Conservation (phyloP, 202 grass and related monocot species). For the Zizania palustris region DNA sequence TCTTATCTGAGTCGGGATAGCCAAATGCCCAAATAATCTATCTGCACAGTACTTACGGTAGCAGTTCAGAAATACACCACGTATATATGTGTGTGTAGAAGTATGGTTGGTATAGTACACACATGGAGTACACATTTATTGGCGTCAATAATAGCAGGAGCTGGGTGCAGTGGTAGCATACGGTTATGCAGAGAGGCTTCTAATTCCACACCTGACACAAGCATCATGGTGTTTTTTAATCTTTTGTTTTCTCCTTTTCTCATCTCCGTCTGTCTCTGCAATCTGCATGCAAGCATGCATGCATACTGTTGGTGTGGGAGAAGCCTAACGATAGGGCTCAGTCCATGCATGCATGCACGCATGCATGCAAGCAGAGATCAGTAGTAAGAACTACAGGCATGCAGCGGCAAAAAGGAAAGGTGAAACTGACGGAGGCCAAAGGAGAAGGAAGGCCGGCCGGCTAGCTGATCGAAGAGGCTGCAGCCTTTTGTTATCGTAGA, state of each 20-base stretch:
- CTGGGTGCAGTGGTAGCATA: conserved; percentile 7
- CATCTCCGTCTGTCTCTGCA: neutral
- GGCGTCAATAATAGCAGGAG: conserved; percentile 10
- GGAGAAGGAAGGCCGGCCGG: conserved; percentile 33
- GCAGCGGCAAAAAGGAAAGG: neutral
- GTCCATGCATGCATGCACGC: neutral
- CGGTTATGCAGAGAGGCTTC: conserved; percentile 36
- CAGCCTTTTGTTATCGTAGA: conserved; percentile 42
- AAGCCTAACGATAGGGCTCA: neutral
- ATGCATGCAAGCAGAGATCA: conserved; percentile 14
- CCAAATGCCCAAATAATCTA: too few species aligned
- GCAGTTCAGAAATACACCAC: conserved; percentile 29
- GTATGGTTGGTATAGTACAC: neutral
- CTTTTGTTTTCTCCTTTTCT: neutral
- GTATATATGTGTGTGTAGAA: neutral
- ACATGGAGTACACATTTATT: conserved; percentile 38
- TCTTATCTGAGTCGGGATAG: too few species aligned
- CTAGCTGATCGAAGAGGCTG: neutral
- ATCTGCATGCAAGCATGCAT: too few species aligned
- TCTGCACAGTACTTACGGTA: neutral
- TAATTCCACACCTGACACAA: conserved; percentile 50
- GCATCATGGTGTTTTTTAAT: conserved; percentile 35
- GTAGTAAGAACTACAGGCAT: neutral
- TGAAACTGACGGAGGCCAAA: conserved; percentile 34
- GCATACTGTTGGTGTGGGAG: conserved; percentile 8